These are phyloP conservation scores for Bolboschoenus planiculmis DNA, from an alignment of 176 grass and related monocot genomes.

Conservation along the genomic window DNA sequence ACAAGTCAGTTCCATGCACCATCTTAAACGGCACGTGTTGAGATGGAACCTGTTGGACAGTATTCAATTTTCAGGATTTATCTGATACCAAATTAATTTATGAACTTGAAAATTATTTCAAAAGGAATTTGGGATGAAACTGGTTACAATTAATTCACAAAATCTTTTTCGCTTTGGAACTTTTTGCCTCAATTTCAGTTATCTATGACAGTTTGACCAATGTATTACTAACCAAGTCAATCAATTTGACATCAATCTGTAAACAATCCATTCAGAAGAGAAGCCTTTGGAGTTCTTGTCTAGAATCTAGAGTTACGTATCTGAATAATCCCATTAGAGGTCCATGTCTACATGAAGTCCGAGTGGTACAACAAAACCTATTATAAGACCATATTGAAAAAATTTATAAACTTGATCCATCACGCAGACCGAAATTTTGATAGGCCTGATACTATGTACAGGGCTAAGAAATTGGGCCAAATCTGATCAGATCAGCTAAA, in stretches of 20 bases:
- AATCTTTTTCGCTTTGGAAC: neutral
- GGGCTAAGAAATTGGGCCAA: neutral
- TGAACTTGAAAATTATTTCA: neutral
- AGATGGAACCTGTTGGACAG: neutral
- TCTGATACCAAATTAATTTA: neutral
- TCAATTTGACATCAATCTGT: neutral
- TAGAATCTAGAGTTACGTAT: neutral
- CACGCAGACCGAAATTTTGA: too few species aligned
- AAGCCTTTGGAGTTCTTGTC: neutral
- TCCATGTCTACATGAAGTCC: too few species aligned
- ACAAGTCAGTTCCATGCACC: conserved; percentile 31
- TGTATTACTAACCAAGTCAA: too few species aligned
- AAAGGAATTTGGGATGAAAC: neutral
- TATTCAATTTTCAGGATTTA: neutral
- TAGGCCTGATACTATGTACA: neutral
- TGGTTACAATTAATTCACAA: neutral
- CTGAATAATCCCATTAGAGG: too few species aligned
- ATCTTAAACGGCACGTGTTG: conserved; percentile 33
- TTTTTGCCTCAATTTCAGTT: neutral
- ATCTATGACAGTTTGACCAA: too few species aligned
- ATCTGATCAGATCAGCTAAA: neutral
- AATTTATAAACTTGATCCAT: too few species aligned
- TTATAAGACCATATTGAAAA: too few species aligned
- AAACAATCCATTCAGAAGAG: neutral
- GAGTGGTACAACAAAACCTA: too few species aligned